These are phyloP conservation scores for Solanum raphanifolium DNA, from an alignment of 257 asterid species.

Conservation along the genomic window DNA sequence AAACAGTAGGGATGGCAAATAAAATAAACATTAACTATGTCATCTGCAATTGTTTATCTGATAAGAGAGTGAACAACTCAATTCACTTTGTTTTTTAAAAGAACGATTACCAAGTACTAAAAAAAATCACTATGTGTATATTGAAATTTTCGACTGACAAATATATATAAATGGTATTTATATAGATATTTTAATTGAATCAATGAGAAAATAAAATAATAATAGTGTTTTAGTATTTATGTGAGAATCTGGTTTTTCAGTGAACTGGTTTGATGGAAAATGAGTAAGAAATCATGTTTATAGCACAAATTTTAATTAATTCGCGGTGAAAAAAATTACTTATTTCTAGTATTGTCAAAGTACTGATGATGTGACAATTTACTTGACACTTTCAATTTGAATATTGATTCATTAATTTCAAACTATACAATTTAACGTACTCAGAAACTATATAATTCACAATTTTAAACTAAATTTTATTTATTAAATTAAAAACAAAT, in stretches of 20 bases:
- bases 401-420: neutral
- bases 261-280: too few species aligned
- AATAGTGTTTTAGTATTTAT: too few species aligned
- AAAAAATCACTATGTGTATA: too few species aligned
- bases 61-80: neutral
- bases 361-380: neutral
- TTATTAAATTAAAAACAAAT: neutral
- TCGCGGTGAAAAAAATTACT: fast-evolving
- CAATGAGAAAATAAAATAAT: fast-evolving
- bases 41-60: neutral
- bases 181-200: neutral
- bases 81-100: neutral
- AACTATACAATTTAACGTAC: neutral
- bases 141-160: too few species aligned
- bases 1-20: neutral
- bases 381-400: neutral
- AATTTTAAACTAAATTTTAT: neutral
- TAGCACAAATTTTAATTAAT: too few species aligned
- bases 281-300: too few species aligned
- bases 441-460: neutral
- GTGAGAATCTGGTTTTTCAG: neutral
- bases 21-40: neutral
- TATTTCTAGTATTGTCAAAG: neutral
- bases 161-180: too few species aligned
- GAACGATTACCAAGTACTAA: neutral